Evolutionary conservation across 108 stramenopile genomes (phyloP), one percentile per base, ranked within the genome.

Genomic region (Fistulifera pelliculosa): DNA sequence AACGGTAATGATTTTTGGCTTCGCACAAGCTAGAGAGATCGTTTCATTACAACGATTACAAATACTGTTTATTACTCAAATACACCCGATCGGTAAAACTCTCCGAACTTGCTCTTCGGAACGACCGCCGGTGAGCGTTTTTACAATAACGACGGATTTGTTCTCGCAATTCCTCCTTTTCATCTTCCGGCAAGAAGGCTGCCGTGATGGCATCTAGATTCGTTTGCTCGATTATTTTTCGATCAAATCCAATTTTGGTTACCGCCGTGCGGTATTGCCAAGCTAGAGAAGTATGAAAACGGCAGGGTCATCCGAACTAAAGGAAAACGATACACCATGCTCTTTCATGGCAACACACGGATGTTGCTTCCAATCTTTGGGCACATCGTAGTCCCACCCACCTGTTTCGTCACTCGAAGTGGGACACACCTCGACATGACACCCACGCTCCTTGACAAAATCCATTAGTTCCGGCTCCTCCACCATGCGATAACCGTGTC

Each of bases 221-320:
- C 31, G 60, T 50, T 27, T 43, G 17, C 6, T 70, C 15, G 12
- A 85, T 31, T 28, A 69, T 53, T 0, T 64, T 45, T 11, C 50
- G 61, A 10, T 28, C 53, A 54, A 77, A 59, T 6, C 64, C 61
- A 68, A 85, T 81, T 49, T 80, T 77, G 19, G 49, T 68, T 53
- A 73, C 16, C 16, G 68, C 83, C 31, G 75, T 79, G 11, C 72
- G 57, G 41, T 66, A 77, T 55, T 85, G 78, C 69, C 75, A 74
- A 3, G 70, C 66, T 38, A 85, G 40, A 13, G 53, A 58, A 0
- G 83, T 81, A 35, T 72, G 61, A 85, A 85, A 1, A 85, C 83
- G 11, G 83, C 74, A 11, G 83, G 83, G 57, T 85, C 83, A 56
- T 85, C 83, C 14, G 75, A 76, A 62, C 65, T 85, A 21, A 85